Evolutionary conservation across 2,329 filamentous ascomycete genomes (phyloP).

Genomic region (Aspergillus quadrilineatus): DNA sequence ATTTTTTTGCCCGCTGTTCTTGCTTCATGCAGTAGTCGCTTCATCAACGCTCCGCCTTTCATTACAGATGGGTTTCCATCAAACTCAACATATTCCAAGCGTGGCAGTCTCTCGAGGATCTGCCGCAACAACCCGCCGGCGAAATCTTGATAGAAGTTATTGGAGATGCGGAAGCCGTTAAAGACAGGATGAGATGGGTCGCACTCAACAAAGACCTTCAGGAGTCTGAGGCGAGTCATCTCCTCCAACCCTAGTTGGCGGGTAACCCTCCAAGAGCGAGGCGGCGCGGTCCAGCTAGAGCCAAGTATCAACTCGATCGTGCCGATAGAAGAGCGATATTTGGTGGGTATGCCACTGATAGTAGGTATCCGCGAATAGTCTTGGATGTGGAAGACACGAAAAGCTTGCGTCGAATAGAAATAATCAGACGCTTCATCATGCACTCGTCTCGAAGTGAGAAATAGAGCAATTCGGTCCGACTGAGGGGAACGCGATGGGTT

Average conservation of each 20-base stretch:
- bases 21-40: slow-evolving; percentile 44
- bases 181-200: slow-evolving; percentile 57
- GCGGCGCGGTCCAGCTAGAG: slow-evolving; percentile 59
- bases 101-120: slow-evolving; percentile 52
- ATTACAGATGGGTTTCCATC: slow-evolving; percentile 57
- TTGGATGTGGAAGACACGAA: slow-evolving; percentile 55
- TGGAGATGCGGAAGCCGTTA: slow-evolving; percentile 57
- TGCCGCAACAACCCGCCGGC: slow-evolving; percentile 50
- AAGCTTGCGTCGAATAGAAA: slow-evolving; percentile 54
- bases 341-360: slow-evolving; percentile 51
- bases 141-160: slow-evolving; percentile 59
- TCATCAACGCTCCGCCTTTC: slow-evolving; percentile 52
- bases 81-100: slow-evolving; percentile 53
- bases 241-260: slow-evolving; percentile 51
- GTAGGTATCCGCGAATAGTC: slow-evolving; percentile 46
- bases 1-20: slow-evolving; percentile 36
- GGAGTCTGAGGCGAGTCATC: slow-evolving; percentile 46
- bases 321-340: slow-evolving; percentile 53
- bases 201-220: slow-evolving; percentile 59
- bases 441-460: slow-evolving; percentile 43
- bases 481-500: slow-evolving; percentile 34
- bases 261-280: slow-evolving; percentile 54
- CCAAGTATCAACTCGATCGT: slow-evolving; percentile 58
- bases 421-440: slow-evolving; percentile 53
- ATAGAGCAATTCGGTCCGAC: slow-evolving; percentile 40